Base-by-base conservation (phyloP, 2,329 filamentous ascomycete genomes). In the Xylariaceae sp. region DNA sequence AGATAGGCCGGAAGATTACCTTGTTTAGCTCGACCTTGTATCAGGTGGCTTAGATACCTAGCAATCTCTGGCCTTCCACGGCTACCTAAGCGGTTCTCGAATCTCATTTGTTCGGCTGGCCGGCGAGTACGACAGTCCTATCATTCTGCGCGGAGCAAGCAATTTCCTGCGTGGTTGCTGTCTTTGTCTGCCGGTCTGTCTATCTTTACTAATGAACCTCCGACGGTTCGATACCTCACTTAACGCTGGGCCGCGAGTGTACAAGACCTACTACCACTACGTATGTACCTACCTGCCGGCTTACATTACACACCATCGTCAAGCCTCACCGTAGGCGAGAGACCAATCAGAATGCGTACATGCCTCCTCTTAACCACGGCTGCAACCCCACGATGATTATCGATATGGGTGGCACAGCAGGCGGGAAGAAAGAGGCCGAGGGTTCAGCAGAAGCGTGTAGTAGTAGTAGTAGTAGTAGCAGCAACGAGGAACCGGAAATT, bases 381-480 rank as follows among this genome's bases (percentile, higher is more conserved):
- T 60, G 57, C 50, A 58, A 60, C 60, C 57, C 23, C 60, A 60
- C 52, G 56, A 52, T 37, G 32, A 37, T 37, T 48, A 60, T 47
- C 48, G 43, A 46, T 43, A 37, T 49, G 14, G 32, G 60, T 60
- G 40, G 54, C 23, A 60, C 60, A 52, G 32, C 47, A 56, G 52
- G 45, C 60, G 60, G 57, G 57, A 58, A 44, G 23, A 26, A 46
- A 54, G 41, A 40, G 37, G 3, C 21, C 37, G 48, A 21, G 44
- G 46, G 56, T 47, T 54, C 60, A 37, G 44, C n/a, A n/a, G n/a
- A n/a, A n/a, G n/a, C n/a, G n/a, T n/a, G n/a, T n/a, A n/a, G n/a
- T n/a, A n/a, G 47, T 46, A 29, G 23, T 20, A 40, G 20, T 41
- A 20, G 16, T 54, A 43, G 37, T 45, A 18, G 32, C 40, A 46